These are phyloP conservation scores for Komagataella pastoris DNA, from an alignment of 805 yeast genomes.

Conservation along the genomic window DNA sequence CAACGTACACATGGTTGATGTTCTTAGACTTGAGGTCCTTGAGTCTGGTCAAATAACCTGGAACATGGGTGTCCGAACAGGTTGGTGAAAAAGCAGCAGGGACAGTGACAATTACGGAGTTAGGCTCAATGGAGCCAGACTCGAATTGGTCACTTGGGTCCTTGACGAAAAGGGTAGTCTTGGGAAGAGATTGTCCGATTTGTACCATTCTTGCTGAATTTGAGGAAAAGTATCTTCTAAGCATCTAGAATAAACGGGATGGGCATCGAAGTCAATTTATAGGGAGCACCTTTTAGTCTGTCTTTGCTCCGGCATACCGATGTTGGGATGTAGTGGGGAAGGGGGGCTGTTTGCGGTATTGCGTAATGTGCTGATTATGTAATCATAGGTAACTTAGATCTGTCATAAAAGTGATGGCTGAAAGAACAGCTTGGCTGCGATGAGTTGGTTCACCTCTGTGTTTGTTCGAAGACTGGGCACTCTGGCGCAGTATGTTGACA, in stretches of 20 bases:
- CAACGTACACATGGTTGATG: slow-evolving; percentile 43
- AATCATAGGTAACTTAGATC: not conserved
- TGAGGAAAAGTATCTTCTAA: not conserved
- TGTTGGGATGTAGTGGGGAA: not conserved
- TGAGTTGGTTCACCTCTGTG: not conserved
- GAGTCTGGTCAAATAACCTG: slow-evolving; percentile 49
- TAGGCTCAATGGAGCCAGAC: slow-evolving; percentile 9
- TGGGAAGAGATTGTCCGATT: not conserved
- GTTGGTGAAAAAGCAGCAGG: slow-evolving; percentile 79
- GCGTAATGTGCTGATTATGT: not conserved
- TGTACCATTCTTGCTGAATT: not conserved
- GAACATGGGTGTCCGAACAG: slow-evolving; percentile 60
- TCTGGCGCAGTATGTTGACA: not conserved
- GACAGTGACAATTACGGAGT: slow-evolving; percentile 40
- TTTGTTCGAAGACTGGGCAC: not conserved
- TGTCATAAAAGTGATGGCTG: not conserved
- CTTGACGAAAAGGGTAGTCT: not conserved
- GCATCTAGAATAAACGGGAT: not conserved
- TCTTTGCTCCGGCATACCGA: not conserved
- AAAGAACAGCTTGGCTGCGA: not conserved
- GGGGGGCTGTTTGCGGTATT: not conserved
- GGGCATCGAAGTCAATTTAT: not conserved
- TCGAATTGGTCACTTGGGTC: not conserved
- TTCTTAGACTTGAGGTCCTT: slow-evolving; percentile 52
- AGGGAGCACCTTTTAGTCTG: not conserved